A percentile compares a stretch with the other conserved stretches of the same genome.
Conservation (phyloP, 495 filamentous ascomycete species). For the Tuber umbilicatum region DNA sequence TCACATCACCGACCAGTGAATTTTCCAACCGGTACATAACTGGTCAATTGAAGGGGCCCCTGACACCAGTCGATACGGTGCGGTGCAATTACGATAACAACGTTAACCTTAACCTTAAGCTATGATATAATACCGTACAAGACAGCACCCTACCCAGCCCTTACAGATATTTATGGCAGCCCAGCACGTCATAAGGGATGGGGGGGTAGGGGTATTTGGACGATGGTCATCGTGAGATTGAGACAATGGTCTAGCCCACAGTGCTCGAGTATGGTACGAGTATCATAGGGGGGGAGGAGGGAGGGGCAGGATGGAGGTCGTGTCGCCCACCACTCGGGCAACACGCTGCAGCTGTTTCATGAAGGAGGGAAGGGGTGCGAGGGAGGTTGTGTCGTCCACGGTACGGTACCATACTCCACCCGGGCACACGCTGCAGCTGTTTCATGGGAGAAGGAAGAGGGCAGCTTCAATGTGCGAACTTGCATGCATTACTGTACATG, state of each 20-base stretch:
- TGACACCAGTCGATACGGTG: too few relatives aligned
- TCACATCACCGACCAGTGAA: neutral
- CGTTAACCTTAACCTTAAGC: neutral
- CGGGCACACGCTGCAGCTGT: too few relatives aligned
- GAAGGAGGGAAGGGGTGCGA: too few relatives aligned
- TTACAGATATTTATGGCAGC: neutral
- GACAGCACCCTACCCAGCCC: too few relatives aligned
- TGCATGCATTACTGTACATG: neutral
- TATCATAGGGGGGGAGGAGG: neutral
- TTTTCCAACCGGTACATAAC: neutral
- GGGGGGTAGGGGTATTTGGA: neutral
- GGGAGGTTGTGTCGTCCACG: too few relatives aligned
- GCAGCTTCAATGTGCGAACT: neutral
- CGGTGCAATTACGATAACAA: neutral
- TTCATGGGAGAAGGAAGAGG: too few relatives aligned
- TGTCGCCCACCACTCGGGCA: neutral
- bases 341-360: too few relatives aligned
- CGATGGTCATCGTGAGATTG: neutral
- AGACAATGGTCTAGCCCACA: neutral
- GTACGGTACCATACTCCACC: too few relatives aligned
- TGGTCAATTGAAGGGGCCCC: too few relatives aligned
- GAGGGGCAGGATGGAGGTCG: too few relatives aligned
- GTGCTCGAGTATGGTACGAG: neutral
- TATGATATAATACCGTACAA: neutral
- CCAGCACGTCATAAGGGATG: neutral